Base-by-base conservation (phyloP, 1,284 basidiomycete species). In the Trametes pubescens region DNA sequence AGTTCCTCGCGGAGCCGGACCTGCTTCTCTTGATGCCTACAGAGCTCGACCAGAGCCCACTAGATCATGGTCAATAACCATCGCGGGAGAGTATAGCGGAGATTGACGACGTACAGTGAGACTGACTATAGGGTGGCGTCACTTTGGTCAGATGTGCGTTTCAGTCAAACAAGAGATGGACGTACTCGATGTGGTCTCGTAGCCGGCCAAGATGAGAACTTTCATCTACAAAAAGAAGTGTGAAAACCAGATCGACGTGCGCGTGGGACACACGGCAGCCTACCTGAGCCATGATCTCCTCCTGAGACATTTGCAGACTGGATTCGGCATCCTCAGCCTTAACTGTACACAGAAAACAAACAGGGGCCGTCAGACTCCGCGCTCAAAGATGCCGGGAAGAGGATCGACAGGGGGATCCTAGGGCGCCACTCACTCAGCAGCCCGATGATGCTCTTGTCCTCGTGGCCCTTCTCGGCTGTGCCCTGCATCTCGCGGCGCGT, bases 241-340 rank as follows among this genome's bases (percentile, higher is more conserved):
- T 59, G 51, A 51, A 47, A 18, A 43, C 18, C 14, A 47, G 22
- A 34, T 22, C 21, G 22, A 11, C 40, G 16, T 16, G 40, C 18
- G 14, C 34, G 38, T 35, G 18, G 2, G 51, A 43, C 40, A 35
- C 26, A 11, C 38, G 14, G 29, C 6, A 34, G 10, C 40, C 18
- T 32, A 76, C 78, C 77, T 89, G 86, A 0, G 89, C 86, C 47
- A 88, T 68, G 21, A 93, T 85, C 72, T 94, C 93, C 22, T 87
- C 86, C 55, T 86, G 81, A 2, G 85, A 82, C 80, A 93, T 81
- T 47, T 77, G 78, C 53, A 85, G 72, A 22, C 75, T 76, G 0
- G 78, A 74, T 29, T 76, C 76, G 1, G 74, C 69, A 56, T 70
- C 75, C 71, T 87, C 84, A 0, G 85, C 84, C 67, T 84, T 86